A percentile compares a stretch with the other conserved stretches of the same genome.
These are phyloP conservation scores for Phlyctochytrium planicorne DNA, from an alignment of 192 early-diverging fungal genomes.

Conservation along the genomic window DNA sequence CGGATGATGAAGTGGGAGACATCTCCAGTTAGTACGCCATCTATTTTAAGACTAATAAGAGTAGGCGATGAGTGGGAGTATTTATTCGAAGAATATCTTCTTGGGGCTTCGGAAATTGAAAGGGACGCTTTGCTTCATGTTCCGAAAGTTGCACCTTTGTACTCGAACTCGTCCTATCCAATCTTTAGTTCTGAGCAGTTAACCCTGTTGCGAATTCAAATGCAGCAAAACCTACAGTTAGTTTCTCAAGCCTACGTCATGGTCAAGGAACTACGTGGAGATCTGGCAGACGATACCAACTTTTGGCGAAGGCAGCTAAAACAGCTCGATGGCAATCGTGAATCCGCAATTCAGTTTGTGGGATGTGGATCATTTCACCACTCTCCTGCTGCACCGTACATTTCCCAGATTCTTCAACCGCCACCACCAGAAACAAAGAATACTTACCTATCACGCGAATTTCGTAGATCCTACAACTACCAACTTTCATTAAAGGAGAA, in stretches of 20 bases:
- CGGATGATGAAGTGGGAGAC: too few species aligned
- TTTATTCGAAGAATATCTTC: background rate
- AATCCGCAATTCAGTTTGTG: too few species aligned
- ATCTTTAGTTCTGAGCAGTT: slow-evolving; percentile 21
- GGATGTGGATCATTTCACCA: too few species aligned
- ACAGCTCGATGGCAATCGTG: too few species aligned
- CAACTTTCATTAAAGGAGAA: background rate
- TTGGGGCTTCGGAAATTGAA: background rate
- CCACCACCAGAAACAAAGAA: too few species aligned
- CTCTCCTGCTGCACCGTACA: too few species aligned
- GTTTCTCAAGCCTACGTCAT: slow-evolving; percentile 20
- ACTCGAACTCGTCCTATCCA: background rate
- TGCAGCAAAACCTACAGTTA: slow-evolving; percentile 21
- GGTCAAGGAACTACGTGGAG: slow-evolving; percentile 18
- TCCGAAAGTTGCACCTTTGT: background rate
- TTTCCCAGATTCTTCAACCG: too few species aligned
- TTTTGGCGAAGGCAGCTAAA: slow-evolving; percentile 20
- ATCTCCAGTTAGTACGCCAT: too few species aligned
- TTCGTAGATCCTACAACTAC: too few species aligned
- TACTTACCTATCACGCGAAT: too few species aligned
- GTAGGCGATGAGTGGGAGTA: background rate
- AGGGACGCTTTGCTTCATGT: background rate
- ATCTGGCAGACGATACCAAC: slow-evolving; percentile 12
- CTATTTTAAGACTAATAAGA: background rate
- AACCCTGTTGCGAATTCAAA: slow-evolving; percentile 9